These are phyloP conservation scores for Trifolium pratense DNA, from an alignment of 306 rosid species.

Conservation along the genomic window DNA sequence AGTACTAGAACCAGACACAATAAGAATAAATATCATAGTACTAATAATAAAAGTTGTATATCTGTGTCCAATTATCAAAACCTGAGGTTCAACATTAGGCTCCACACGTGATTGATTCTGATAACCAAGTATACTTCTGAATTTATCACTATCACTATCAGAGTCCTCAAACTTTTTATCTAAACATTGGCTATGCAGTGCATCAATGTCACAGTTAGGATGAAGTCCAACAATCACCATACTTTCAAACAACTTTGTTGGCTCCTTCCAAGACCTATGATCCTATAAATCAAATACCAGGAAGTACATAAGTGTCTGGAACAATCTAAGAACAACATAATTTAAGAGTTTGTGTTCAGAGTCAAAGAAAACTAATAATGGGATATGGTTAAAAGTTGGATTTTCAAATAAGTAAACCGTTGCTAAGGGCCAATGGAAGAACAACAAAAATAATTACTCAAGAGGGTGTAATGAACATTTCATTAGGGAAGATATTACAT, in stretches of 20 bases:
- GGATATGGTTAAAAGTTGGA: slow-evolving; percentile 15
- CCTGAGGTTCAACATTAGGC: slow-evolving; percentile 95
- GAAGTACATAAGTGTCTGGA: slow-evolving; percentile 37
- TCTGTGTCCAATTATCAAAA: slow-evolving; percentile 54
- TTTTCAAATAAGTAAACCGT: slow-evolving; percentile 11
- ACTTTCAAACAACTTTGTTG: slow-evolving; percentile 88
- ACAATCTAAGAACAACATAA: slow-evolving; percentile 20
- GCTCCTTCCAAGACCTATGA: slow-evolving; percentile 86
- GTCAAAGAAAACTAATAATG: slow-evolving; percentile 12
- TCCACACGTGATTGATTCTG: slow-evolving; percentile 83
- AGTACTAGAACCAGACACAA: no score
- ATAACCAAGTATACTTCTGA: slow-evolving; percentile 72
- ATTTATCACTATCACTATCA: slow-evolving; percentile 45
- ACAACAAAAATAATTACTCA: not conserved
- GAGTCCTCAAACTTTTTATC: slow-evolving; percentile 73
- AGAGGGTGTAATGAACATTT: slow-evolving; percentile 1
- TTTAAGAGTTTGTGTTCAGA: slow-evolving; percentile 4
- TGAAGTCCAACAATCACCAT: slow-evolving; percentile 93
- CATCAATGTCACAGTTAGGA: slow-evolving; percentile 90
- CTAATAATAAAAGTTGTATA: slow-evolving; percentile 24
- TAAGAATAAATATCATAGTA: no score
- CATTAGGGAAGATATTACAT: slow-evolving; percentile 40
- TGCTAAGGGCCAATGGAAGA: slow-evolving; percentile 33
- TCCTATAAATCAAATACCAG: slow-evolving; percentile 65
- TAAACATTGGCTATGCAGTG: slow-evolving; percentile 71